These are phyloP conservation scores for Macrolepiota dolichaula DNA, from an alignment of 768 basidiomycete genomes.

Conservation along the genomic window DNA sequence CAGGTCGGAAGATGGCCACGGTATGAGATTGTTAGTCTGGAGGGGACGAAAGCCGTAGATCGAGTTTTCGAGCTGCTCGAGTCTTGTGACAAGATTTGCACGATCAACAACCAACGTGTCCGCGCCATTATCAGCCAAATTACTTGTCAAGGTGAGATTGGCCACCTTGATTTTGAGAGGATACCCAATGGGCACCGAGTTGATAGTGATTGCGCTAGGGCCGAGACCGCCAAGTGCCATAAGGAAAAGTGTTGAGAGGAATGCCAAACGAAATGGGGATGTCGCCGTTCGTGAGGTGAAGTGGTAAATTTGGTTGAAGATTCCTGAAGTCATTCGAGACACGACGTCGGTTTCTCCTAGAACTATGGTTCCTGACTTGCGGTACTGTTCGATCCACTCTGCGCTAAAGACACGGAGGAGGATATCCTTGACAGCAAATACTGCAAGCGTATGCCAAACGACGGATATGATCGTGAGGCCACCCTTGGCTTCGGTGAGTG, in stretches of 20 bases:
- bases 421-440: not conserved
- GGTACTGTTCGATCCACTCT: slow-evolving; percentile 1
- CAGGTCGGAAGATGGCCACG: not conserved
- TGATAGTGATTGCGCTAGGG: slow-evolving; percentile 1
- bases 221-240: not conserved
- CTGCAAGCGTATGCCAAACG: slow-evolving; percentile 1
- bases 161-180: not conserved
- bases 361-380: not conserved
- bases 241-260: not conserved
- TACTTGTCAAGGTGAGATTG: not conserved
- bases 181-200: not conserved
- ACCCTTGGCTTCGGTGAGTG: slow-evolving; percentile 5
- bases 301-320: not conserved
- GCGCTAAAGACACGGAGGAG: slow-evolving; percentile 3
- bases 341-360: slow-evolving; percentile 4
- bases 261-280: not conserved
- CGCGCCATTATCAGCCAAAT: not conserved
- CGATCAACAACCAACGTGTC: not conserved
- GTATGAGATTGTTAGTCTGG: not conserved
- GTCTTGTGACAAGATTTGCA: not conserved
- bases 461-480: not conserved
- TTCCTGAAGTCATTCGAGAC: slow-evolving; percentile 6
- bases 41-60: not conserved
- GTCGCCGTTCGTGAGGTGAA: not conserved
- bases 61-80: not conserved